phyloP scores from a whole-genome alignment of 768 basidiomycete genomes.

The Boletus subcaerulescens region DNA sequence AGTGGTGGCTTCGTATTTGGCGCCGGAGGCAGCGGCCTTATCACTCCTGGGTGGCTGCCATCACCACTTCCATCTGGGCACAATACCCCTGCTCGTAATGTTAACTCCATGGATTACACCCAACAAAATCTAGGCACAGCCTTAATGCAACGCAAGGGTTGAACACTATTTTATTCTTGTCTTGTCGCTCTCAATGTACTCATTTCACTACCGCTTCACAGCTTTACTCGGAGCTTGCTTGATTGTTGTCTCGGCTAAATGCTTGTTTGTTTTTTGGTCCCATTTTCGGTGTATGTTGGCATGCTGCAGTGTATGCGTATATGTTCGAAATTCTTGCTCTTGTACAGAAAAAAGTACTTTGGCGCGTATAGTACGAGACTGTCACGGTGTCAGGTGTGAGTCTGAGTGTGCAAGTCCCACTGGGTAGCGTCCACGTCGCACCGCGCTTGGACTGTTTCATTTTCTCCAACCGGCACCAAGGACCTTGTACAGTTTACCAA shows the following conservation, averaged over 20 bases:
- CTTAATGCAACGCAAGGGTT: slow-evolving; percentile 28
- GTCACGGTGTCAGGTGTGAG: too few relatives aligned
- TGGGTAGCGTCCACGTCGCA: too few relatives aligned
- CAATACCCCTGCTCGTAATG: slow-evolving; percentile 37
- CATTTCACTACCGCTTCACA: not conserved
- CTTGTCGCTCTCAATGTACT: slow-evolving; percentile 5
- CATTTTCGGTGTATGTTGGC: slow-evolving; percentile 5
- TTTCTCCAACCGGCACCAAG: too few relatives aligned
- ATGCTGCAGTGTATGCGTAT: slow-evolving; percentile 16
- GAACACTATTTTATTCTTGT: slow-evolving; percentile 2
- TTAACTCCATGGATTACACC: slow-evolving; percentile 24
- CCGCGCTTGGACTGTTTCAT: too few relatives aligned
- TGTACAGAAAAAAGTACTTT: not conserved
- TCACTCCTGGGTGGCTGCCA: slow-evolving; percentile 65
- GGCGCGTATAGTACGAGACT: too few relatives aligned
- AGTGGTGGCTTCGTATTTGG: slow-evolving; percentile 87
- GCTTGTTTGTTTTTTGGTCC: slow-evolving; percentile 12
- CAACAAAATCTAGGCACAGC: slow-evolving; percentile 25
- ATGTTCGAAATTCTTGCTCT: not conserved
- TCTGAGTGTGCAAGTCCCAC: too few relatives aligned
- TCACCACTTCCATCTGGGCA: slow-evolving; percentile 60
- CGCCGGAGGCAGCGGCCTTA: slow-evolving; percentile 77
- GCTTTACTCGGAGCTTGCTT: not conserved
- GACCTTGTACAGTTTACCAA: too few relatives aligned
- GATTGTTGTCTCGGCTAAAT: not conserved